phyloP scores from a whole-genome alignment of 768 basidiomycete genomes.

The Leccinum subtestaceum region DNA sequence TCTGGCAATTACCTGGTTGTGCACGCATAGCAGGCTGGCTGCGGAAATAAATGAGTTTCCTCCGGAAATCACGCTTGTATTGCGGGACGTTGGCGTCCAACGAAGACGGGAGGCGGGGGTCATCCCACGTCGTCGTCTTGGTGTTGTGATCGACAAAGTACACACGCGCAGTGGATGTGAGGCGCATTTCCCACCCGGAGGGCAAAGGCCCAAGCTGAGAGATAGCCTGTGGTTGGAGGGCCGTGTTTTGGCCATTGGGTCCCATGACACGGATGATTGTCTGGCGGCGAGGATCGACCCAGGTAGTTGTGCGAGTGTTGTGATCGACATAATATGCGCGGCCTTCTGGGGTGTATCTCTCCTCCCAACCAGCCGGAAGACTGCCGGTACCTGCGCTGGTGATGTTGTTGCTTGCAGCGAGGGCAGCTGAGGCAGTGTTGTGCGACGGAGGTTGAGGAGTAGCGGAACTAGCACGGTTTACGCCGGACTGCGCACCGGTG shows the following conservation, averaged over 20 bases:
- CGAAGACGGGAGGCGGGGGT: conserved; percentile 92
- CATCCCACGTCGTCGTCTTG: conserved; percentile 99
- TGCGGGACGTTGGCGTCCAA: conserved; percentile 97
- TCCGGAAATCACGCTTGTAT: conserved; percentile 99
- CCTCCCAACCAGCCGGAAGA: conserved; percentile 97
- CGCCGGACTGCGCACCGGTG: conserved; percentile 42
- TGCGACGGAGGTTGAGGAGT: conserved; percentile 27
- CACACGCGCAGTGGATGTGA: conserved; percentile 95
- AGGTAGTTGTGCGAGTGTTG: conserved; percentile 99
- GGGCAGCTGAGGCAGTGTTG: conserved; percentile 42
- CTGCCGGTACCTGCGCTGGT: conserved; percentile 81
- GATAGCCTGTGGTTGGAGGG: conserved; percentile 91
- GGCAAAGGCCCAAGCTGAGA: conserved; percentile 96
- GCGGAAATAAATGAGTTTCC: conserved; percentile 99
- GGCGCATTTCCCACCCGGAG: conserved; percentile 99
- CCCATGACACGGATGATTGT: conserved; percentile 97
- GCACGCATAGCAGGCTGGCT: conserved; percentile 98
- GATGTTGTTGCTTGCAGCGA: conserved; percentile 46
- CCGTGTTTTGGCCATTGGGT: conserved; percentile 82
- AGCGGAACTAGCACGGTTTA: conserved; percentile 40
- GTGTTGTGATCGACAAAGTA: conserved; percentile 99
- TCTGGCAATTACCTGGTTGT: conserved; percentile 98
- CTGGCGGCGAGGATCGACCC: conserved; percentile 98
- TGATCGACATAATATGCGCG: conserved; percentile 99
- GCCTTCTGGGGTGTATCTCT: conserved; percentile 97